A percentile compares a stretch with the other conserved stretches of the same genome.
These are phyloP conservation scores for Vinca minor DNA, from an alignment of 257 asterid species.

Conservation along the genomic window DNA sequence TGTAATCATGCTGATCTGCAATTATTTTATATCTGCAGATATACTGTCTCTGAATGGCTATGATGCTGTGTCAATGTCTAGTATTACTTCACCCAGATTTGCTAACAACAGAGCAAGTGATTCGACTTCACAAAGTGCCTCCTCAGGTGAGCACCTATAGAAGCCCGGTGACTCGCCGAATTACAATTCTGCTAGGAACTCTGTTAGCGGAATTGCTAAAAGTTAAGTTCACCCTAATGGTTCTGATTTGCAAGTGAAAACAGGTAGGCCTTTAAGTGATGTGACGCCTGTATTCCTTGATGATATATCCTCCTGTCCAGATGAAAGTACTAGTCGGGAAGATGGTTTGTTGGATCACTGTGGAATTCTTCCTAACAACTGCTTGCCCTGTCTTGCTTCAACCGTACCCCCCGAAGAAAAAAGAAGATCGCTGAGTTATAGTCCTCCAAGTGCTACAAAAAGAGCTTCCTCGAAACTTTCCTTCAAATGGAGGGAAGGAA, in stretches of 20 bases:
- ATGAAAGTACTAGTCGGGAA: slow-evolving; percentile 43
- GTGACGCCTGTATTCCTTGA: slow-evolving; percentile 47
- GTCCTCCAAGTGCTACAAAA: slow-evolving; percentile 62
- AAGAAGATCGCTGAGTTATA: slow-evolving; percentile 56
- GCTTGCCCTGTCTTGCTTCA: slow-evolving; percentile 90
- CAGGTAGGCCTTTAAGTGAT: slow-evolving; percentile 33
- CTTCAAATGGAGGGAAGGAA: slow-evolving; percentile 82
- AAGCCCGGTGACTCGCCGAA: slow-evolving; percentile 28
- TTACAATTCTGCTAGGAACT: slow-evolving; percentile 35
- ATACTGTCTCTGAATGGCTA: slow-evolving; percentile 36
- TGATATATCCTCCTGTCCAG: slow-evolving; percentile 40
- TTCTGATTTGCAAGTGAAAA: slow-evolving; percentile 28
- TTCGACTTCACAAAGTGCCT: slow-evolving; percentile 14
- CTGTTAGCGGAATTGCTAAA: slow-evolving; percentile 33
- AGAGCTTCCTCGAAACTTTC: slow-evolving; percentile 64
- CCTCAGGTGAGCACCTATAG: slow-evolving; percentile 26
- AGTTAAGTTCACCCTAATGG: slow-evolving; percentile 23
- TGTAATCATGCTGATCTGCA: background rate
- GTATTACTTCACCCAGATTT: slow-evolving; percentile 21
- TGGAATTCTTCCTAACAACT: slow-evolving; percentile 63
- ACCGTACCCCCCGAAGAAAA: slow-evolving; percentile 53
- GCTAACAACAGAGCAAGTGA: slow-evolving; percentile 29
- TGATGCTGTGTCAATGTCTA: slow-evolving; percentile 31
- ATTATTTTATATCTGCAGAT: slow-evolving; percentile 32
- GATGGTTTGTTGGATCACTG: slow-evolving; percentile 60